A percentile compares a stretch with the other conserved stretches of the same genome.
Evolutionary conservation across 306 rosid genomes (phyloP).

Genomic region (Fragaria iinumae): DNA sequence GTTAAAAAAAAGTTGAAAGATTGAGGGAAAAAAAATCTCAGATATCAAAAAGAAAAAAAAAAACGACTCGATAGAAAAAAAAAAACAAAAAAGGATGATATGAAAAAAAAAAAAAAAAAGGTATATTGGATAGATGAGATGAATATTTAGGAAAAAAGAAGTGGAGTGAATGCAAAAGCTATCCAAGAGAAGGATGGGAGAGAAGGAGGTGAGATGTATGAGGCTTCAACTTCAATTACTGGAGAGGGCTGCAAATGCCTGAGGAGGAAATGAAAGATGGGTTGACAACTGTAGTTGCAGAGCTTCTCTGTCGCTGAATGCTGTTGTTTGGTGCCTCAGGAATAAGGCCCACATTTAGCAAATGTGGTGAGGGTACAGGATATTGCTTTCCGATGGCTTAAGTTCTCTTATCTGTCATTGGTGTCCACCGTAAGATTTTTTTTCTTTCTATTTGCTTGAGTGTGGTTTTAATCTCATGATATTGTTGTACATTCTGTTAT

Average conservation of each 20-base stretch:
- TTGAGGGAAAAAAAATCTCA: conserved; percentile 33
- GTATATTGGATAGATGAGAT: not conserved
- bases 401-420: conserved; percentile 30
- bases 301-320: conserved; percentile 57
- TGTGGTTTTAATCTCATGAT: not conserved
- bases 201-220: conserved; percentile 46
- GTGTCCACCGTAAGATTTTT: not conserved
- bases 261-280: conserved; percentile 50
- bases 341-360: conserved; percentile 42
- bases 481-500: not conserved
- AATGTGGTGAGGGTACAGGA: conserved; percentile 46
- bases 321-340: conserved; percentile 51
- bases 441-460: not conserved
- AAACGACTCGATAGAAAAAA: not conserved
- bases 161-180: conserved; percentile 29
- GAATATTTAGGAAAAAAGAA: conserved; percentile 7
- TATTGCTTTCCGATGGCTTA: conserved; percentile 40
- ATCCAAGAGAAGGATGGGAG: conserved; percentile 39
- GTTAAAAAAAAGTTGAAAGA: conserved; percentile 24
- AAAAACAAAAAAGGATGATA: not conserved
- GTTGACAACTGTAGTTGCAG: conserved; percentile 51
- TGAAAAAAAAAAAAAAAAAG: no score
- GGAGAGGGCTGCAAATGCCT: conserved; percentile 43
- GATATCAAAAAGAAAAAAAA: not conserved
- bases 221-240: conserved; percentile 51